Conservation (phyloP, 2,329 filamentous ascomycete species). For the Clarireedia paspali region DNA sequence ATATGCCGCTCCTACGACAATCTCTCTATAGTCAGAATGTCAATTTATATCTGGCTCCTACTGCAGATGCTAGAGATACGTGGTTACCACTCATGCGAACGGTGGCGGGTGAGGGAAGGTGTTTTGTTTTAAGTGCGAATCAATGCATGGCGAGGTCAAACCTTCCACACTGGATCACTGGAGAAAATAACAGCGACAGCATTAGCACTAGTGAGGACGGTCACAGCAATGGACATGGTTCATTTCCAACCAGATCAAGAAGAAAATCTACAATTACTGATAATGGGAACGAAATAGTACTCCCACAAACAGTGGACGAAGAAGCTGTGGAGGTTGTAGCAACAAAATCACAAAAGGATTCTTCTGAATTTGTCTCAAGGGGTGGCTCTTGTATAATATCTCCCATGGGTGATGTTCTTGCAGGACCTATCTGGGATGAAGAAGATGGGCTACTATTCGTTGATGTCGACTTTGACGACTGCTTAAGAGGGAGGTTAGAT, state of each 20-base stretch:
- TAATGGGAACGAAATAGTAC: conserved; percentile 48
- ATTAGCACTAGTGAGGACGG: conserved; percentile 1
- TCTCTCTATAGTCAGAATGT: conserved; percentile 83
- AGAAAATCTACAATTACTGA: conserved; percentile 28
- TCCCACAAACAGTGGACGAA: conserved; percentile 21
- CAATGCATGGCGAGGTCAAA: conserved; percentile 62
- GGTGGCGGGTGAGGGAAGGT: conserved; percentile 70
- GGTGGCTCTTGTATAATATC: conserved; percentile 80
- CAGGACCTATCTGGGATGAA: conserved; percentile 74
- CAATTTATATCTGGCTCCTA: conserved; percentile 85
- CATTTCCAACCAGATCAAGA: conserved; percentile 1
- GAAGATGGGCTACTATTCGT: conserved; percentile 59
- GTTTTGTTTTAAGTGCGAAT: conserved; percentile 80
- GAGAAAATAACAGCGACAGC: conserved; percentile 11
- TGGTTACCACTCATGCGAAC: conserved; percentile 82
- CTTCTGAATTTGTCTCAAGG: conserved; percentile 41
- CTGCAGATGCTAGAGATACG: conserved; percentile 74
- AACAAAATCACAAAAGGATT: conserved; percentile 11
- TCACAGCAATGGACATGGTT: not conserved
- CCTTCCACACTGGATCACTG: conserved; percentile 49
- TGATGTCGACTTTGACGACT: conserved; percentile 84
- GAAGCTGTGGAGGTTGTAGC: not conserved
- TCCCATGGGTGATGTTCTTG: conserved; percentile 71
- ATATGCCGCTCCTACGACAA: conserved; percentile 84
- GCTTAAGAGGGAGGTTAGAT: conserved; percentile 72